phyloP scores from a whole-genome alignment of 2,329 filamentous ascomycete species.

The Tolypocladium amazonense region DNA sequence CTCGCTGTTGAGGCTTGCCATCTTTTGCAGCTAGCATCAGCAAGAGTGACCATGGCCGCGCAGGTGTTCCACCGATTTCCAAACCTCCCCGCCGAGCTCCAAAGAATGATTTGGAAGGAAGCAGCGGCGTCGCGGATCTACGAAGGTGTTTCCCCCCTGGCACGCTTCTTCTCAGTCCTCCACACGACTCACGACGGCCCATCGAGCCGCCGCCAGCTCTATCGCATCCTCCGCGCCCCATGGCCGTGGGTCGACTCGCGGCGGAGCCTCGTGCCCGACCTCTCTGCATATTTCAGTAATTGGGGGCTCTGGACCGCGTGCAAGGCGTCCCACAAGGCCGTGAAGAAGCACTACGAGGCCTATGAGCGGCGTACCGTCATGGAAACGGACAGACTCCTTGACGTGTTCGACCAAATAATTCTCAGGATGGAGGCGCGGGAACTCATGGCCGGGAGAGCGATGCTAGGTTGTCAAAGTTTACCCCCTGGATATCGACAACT shows the following conservation, averaged over 20 bases:
- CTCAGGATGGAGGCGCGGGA: no score
- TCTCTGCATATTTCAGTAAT: neutral
- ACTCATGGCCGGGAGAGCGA: no score
- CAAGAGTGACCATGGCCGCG: neutral
- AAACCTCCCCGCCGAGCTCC: neutral
- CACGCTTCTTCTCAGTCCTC: neutral
- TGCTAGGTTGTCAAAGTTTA: neutral
- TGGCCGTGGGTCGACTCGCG: neutral
- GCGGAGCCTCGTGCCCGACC: neutral
- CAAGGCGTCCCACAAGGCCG: neutral
- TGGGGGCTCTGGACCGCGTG: neutral
- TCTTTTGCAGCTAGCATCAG: neutral
- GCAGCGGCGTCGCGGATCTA: neutral
- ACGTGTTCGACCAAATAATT: no score
- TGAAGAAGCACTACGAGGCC: neutral
- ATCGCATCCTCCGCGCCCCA: neutral
- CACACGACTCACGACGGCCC: neutral
- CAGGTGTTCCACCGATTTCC: neutral
- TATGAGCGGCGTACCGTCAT: neutral
- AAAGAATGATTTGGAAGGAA: neutral
- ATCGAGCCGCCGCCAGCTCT: no score
- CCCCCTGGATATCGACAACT: neutral
- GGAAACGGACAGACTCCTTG: no score
- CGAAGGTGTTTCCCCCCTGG: neutral
- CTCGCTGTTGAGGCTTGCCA: neutral